These are phyloP conservation scores for Euphorbia celastroides DNA, from an alignment of 441 rosid species.

Conservation along the genomic window DNA sequence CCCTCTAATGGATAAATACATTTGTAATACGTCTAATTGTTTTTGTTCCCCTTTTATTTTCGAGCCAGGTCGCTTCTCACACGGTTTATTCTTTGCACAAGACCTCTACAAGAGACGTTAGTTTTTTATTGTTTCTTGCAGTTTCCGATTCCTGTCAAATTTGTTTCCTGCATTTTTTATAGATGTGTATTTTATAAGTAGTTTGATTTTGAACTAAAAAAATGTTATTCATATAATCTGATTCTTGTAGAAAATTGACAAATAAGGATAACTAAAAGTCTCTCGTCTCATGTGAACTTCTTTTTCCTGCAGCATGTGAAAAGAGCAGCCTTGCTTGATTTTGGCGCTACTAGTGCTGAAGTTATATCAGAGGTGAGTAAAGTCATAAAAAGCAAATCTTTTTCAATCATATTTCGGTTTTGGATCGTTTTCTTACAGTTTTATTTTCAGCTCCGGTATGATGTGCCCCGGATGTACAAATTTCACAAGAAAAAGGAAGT, in stretches of 20 bases:
- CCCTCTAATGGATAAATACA: neutral
- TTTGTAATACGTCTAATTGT: slow-evolving; percentile 13
- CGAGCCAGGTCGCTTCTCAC: slow-evolving; percentile 60
- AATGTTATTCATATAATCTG: too few species aligned
- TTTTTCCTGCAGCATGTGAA: slow-evolving; percentile 55
- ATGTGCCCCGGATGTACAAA: slow-evolving; percentile 73
- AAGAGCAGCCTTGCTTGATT: slow-evolving; percentile 63
- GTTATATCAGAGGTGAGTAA: slow-evolving; percentile 74
- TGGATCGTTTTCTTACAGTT: neutral
- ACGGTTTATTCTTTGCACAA: slow-evolving; percentile 97
- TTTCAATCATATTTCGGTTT: neutral
- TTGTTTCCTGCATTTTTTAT: neutral
- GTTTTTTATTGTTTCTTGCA: slow-evolving; percentile 2
- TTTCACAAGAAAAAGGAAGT: slow-evolving; percentile 85
- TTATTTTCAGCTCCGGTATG: slow-evolving; percentile 61
- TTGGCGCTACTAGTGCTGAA: slow-evolving; percentile 79
- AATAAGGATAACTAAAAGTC: too few species aligned
- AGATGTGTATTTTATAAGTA: too few species aligned
- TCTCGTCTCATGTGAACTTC: neutral
- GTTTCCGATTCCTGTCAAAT: neutral
- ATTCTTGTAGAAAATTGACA: too few species aligned
- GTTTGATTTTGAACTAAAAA: too few species aligned
- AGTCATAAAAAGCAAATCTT: neutral
- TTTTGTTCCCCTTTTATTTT: neutral
- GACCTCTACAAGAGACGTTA: slow-evolving; percentile 94